Conservation (phyloP, 2,329 filamentous ascomycete species). For the Boeremia exigua region DNA sequence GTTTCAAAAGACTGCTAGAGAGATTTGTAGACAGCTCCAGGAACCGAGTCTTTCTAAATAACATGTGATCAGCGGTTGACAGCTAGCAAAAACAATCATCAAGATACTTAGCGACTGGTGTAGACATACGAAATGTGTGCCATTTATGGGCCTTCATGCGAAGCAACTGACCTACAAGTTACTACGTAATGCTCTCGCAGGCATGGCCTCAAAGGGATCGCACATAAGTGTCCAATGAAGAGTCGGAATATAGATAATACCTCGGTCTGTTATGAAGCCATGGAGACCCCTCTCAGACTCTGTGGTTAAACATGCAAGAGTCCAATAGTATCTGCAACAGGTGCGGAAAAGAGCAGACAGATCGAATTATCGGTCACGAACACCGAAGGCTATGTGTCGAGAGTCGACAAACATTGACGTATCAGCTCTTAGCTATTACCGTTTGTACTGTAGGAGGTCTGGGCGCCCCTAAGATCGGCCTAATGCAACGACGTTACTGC, state of each 20-base stretch:
- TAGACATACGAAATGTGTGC: too few species aligned
- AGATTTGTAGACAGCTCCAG: too few species aligned
- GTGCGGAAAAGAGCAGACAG: not conserved
- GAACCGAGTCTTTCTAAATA: too few species aligned
- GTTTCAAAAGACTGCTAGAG: too few species aligned
- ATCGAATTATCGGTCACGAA: not conserved
- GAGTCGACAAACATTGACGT: not conserved
- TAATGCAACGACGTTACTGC: not conserved
- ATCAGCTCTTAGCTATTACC: not conserved
- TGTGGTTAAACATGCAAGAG: not conserved
- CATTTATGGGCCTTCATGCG: too few species aligned
- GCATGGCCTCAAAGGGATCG: too few species aligned
- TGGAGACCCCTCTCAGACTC: not conserved
- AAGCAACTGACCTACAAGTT: too few species aligned
- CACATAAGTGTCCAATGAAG: too few species aligned
- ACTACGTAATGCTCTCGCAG: too few species aligned
- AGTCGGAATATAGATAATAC: not conserved
- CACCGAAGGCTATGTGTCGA: not conserved
- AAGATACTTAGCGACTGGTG: too few species aligned
- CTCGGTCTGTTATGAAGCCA: not conserved
- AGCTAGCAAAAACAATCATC: too few species aligned
- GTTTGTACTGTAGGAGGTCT: not conserved
- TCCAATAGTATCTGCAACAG: constrained; percentile 4
- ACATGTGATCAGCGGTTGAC: too few species aligned
- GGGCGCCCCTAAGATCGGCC: not conserved